Evolutionary conservation across 2,329 filamentous ascomycete genomes (phyloP), one percentile per base, ranked within the genome.

Genomic region (Aureobasidium sp.): DNA sequence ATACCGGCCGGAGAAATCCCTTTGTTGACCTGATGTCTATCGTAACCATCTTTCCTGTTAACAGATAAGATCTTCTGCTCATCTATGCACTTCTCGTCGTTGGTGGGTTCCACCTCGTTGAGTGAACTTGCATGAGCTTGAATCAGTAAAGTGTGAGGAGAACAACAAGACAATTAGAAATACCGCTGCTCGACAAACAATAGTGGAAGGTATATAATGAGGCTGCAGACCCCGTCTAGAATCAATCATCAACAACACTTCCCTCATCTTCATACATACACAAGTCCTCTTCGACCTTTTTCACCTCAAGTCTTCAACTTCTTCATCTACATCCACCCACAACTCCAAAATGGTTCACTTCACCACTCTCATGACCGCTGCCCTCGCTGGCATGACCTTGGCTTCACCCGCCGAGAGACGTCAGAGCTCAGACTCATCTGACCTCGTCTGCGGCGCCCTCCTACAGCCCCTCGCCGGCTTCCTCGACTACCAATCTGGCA

Each of bases 401-500:
- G 54, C 54, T 16, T 29, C 41, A n/a, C 54, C 54, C 11, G 16
- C 32, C 13, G 21, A 45, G n/a, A 30, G 15, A 6, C 39, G 41
- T 6, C 30, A 36, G 9, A 13, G n/a, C 41, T 9, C 41, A 6
- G 25, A 30, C 10, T 27, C 54, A 16, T 15, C 9, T n/a, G 30
- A 58, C 15, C 41, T 58, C 32, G 54, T 47, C 29, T 58, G 54
- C 15, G 54, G 54, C n/a, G 11, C n/a, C 10, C 54, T 58, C 21
- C 54, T 58, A 29, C 54, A 58, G 10, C 54, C 54, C 16, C 54
- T 58, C 42, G 41, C 54, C 41, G 54, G 54, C 21, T 58, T 58
- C 54, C 54, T 58, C 41, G 54, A 58, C 41, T 58, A 58, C 41
- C 54, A 58, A 29, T 58, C 54, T 3, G 54, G 54, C 15, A 47